These are phyloP conservation scores for Anisodus acutangulus DNA, from an alignment of 257 asterid species.

Conservation along the genomic window DNA sequence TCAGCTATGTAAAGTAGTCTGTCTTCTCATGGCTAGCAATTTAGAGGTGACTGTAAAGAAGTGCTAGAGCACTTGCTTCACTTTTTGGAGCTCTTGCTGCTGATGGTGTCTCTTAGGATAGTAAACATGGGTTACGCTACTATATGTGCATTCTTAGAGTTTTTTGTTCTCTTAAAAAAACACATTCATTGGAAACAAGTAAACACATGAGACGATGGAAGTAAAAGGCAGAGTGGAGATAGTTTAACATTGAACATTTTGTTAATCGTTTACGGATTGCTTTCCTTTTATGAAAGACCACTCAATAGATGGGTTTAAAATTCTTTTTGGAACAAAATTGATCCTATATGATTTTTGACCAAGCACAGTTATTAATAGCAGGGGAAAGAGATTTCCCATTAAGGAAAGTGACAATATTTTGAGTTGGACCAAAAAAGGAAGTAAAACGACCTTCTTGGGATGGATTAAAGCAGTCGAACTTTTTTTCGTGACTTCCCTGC, in stretches of 20 bases:
- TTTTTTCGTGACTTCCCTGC: constrained; percentile 6
- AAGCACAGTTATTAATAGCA: neutral
- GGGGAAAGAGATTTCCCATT: neutral
- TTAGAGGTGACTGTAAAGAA: constrained; percentile 14
- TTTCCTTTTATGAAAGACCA: neutral
- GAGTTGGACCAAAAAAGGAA: neutral
- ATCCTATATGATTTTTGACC: neutral
- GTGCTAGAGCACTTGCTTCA: constrained; percentile 18
- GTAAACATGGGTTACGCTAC: neutral
- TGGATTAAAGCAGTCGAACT: neutral
- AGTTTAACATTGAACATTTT: neutral
- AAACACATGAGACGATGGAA: neutral
- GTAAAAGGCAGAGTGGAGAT: neutral
- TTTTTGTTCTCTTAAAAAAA: neutral
- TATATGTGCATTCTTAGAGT: neutral
- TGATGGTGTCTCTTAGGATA: neutral
- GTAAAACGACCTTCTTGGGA: neutral
- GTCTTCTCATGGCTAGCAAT: neutral
- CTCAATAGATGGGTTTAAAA: neutral
- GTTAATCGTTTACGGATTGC: neutral
- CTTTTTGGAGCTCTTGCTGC: neutral
- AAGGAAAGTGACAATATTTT: neutral
- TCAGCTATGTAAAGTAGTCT: neutral
- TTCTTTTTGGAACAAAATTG: neutral
- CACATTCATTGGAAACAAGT: neutral